Percentiles rank a stretch among this genome's conserved stretches.
Evolutionary conservation across 345 rosid species (phyloP).

Genomic region (Hevea brasiliensis): DNA sequence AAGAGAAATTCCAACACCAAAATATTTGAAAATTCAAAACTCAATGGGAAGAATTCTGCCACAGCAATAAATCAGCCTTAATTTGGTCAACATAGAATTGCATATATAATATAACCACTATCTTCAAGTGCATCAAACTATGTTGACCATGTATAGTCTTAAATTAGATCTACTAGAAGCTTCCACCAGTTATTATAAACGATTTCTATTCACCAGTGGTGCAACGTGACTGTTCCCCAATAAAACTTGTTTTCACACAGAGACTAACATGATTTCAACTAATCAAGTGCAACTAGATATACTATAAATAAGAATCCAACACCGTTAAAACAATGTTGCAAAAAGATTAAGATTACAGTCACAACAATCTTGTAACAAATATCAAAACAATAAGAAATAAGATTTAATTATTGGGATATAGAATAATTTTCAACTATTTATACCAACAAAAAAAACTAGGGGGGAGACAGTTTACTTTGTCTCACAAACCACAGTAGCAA

Average conservation of each 20-base stretch:
- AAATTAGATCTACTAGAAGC: too few relatives aligned
- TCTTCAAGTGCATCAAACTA: background rate
- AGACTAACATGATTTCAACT: background rate
- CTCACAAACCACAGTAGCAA: slow-evolving; percentile 25
- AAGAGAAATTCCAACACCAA: too few relatives aligned
- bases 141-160: too few relatives aligned
- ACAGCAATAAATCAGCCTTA: too few relatives aligned
- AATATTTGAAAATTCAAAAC: background rate
- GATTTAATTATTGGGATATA: background rate
- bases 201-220: background rate
- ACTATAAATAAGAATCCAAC: background rate
- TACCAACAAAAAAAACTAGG: background rate
- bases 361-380: background rate
- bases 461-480: slow-evolving; percentile 28
- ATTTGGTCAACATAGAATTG: too few relatives aligned
- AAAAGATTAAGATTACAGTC: background rate
- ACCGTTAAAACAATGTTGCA: background rate
- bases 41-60: too few relatives aligned
- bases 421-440: background rate
- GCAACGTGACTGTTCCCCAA: too few relatives aligned
- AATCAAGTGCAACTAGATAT: background rate
- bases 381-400: background rate
- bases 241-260: background rate
- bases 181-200: background rate
- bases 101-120: background rate